phyloP scores from a whole-genome alignment of 2,329 filamentous ascomycete species.

The Berkeleyomyces basicola region DNA sequence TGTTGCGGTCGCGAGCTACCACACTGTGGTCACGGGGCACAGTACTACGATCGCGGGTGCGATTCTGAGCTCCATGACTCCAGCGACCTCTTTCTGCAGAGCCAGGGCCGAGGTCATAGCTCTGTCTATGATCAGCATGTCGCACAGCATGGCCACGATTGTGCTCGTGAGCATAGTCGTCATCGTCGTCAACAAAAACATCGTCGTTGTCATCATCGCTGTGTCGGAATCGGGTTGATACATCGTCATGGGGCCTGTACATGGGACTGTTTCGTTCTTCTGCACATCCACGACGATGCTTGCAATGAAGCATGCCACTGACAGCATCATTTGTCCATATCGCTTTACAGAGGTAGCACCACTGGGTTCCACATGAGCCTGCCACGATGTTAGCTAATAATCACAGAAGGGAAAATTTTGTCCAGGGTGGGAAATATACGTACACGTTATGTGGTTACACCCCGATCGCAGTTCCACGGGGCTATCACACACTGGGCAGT shows the following conservation, averaged over 20 bases:
- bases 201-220: not conserved
- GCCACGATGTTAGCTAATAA: not conserved
- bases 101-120: not conserved
- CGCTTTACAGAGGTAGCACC: slow-evolving; percentile 25
- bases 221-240: not conserved
- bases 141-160: not conserved
- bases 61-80: not conserved
- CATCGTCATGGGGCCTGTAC: not conserved
- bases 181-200: not conserved
- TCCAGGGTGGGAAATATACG: slow-evolving; percentile 14
- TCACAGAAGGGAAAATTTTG: not conserved
- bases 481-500: slow-evolving; percentile 23
- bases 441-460: slow-evolving; percentile 28
- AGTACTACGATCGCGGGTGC: not conserved
- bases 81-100: not conserved
- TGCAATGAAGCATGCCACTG: slow-evolving; percentile 1
- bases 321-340: slow-evolving; percentile 18
- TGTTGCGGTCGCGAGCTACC: not conserved
- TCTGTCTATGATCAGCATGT: not conserved
- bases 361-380: slow-evolving; percentile 24
- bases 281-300: not conserved
- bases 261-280: slow-evolving; percentile 3
- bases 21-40: not conserved
- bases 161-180: not conserved
- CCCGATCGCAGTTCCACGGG: slow-evolving; percentile 23